phyloP scores from a whole-genome alignment of 345 rosid species.

The Citrus sp. region DNA sequence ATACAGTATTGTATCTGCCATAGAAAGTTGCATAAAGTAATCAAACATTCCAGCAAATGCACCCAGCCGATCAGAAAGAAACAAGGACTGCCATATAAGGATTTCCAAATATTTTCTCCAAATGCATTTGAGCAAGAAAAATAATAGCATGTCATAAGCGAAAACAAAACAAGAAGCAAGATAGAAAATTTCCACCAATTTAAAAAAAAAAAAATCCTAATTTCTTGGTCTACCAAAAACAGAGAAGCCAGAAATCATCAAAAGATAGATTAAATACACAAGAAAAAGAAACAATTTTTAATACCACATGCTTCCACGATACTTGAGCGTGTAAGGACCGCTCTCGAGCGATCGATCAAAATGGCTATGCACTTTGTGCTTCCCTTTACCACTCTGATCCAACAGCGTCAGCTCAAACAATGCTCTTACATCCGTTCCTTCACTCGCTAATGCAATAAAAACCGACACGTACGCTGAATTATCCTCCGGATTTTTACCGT shows the following conservation, averaged over 20 bases:
- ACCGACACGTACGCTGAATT: conserved; percentile 55
- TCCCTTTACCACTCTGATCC: conserved; percentile 72
- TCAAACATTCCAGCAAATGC: not conserved
- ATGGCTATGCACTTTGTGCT: conserved; percentile 73
- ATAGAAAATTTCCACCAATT: too few relatives aligned
- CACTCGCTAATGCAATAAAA: conserved; percentile 68
- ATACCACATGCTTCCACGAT: conserved; percentile 58
- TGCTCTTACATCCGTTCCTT: conserved; percentile 66
- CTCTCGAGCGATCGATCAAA: conserved; percentile 62
- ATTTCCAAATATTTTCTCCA: too few relatives aligned
- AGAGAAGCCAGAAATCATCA: too few relatives aligned
- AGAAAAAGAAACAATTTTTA: not conserved
- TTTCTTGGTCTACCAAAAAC: too few relatives aligned
- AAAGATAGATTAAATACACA: too few relatives aligned
- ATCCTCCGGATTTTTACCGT: conserved; percentile 69
- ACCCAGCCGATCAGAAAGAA: not conserved
- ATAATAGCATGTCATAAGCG: too few relatives aligned
- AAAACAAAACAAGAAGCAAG: too few relatives aligned
- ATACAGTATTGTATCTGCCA: not conserved
- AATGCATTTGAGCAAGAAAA: too few relatives aligned
- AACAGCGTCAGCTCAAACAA: conserved; percentile 61
- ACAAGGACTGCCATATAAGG: not conserved
- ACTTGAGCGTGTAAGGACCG: conserved; percentile 69
- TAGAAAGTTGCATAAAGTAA: not conserved
- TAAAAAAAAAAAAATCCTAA: too few relatives aligned